A percentile compares a stretch with the other conserved stretches of the same genome.
phyloP scores from a whole-genome alignment of 2,329 filamentous ascomycete species.

The Metarhizium brunneum region DNA sequence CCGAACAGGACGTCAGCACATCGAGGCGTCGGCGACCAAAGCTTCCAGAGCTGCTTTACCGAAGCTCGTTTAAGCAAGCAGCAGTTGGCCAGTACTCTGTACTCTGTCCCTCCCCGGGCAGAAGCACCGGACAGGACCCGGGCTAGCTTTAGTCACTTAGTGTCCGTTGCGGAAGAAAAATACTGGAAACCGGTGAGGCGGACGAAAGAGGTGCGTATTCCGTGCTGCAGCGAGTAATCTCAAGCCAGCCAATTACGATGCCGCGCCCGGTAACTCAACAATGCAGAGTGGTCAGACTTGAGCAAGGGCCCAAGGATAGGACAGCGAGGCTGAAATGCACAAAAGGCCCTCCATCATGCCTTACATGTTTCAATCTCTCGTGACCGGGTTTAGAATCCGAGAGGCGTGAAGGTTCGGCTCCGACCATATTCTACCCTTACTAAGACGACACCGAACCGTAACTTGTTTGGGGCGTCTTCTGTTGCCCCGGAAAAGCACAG shows the following conservation, averaged over 20 bases:
- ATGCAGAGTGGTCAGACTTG: conserved; percentile 4
- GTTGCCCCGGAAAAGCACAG: background rate
- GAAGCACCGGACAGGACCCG: background rate
- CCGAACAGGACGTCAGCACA: background rate
- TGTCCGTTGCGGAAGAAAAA: background rate
- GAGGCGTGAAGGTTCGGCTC: background rate
- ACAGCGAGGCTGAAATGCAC: background rate
- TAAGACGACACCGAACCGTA: background rate
- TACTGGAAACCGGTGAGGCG: conserved; percentile 2
- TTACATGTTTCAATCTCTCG: background rate
- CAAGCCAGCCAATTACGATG: conserved; percentile 2
- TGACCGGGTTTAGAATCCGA: background rate
- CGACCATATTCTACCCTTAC: background rate
- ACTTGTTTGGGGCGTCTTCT: background rate
- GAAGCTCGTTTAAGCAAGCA: background rate
- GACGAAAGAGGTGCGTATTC: background rate
- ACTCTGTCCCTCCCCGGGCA: background rate
- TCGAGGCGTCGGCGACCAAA: background rate
- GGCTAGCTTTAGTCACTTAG: background rate
- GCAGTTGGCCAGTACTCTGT: background rate
- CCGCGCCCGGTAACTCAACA: background rate
- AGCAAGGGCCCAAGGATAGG: background rate
- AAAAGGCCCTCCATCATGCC: background rate
- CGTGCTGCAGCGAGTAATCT: conserved; percentile 2
- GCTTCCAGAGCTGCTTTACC: background rate